A percentile compares a stretch with the other conserved stretches of the same genome.
phyloP scores from a whole-genome alignment of 2,329 filamentous ascomycete species.

The Clarireedia sp. region DNA sequence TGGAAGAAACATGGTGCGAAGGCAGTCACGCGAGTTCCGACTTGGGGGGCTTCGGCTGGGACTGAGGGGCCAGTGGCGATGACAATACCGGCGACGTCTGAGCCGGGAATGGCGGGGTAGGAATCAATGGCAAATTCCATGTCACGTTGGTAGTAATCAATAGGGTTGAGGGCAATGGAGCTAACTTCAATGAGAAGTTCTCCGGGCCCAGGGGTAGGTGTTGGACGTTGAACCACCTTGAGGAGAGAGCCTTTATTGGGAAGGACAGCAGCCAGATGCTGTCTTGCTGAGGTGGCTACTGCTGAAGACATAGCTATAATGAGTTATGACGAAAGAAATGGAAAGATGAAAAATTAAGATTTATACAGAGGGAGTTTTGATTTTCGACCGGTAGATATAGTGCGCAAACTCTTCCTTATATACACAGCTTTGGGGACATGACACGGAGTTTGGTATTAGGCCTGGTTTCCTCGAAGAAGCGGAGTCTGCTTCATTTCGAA shows the following conservation, averaged over 20 bases:
- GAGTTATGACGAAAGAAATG: neutral
- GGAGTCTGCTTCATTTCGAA: too few relatives aligned
- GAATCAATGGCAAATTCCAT: constrained; percentile 25
- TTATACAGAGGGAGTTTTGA: too few relatives aligned
- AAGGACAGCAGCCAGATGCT: constrained; percentile 3
- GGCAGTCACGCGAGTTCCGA: constrained; percentile 27
- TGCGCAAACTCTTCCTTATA: too few relatives aligned
- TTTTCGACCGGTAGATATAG: too few relatives aligned
- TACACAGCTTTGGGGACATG: too few relatives aligned
- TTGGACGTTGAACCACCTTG: constrained; percentile 14
- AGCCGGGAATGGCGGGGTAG: constrained; percentile 18
- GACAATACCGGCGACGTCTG: constrained; percentile 16
- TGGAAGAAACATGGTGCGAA: constrained; percentile 20
- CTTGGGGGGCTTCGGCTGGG: constrained; percentile 4
- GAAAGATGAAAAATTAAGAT: too few relatives aligned
- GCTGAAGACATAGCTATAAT: neutral
- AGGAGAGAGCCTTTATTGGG: neutral
- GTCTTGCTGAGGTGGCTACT: neutral
- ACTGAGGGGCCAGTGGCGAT: constrained; percentile 11
- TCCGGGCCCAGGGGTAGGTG: constrained; percentile 32
- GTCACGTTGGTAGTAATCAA: constrained; percentile 30
- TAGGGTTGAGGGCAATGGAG: constrained; percentile 35
- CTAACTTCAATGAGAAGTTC: constrained; percentile 35
- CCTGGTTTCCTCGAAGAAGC: too few relatives aligned
- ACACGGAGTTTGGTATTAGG: too few relatives aligned